Conservation (phyloP, 139 green algal species). For the Pseudopediastrum boryanum region DNA sequence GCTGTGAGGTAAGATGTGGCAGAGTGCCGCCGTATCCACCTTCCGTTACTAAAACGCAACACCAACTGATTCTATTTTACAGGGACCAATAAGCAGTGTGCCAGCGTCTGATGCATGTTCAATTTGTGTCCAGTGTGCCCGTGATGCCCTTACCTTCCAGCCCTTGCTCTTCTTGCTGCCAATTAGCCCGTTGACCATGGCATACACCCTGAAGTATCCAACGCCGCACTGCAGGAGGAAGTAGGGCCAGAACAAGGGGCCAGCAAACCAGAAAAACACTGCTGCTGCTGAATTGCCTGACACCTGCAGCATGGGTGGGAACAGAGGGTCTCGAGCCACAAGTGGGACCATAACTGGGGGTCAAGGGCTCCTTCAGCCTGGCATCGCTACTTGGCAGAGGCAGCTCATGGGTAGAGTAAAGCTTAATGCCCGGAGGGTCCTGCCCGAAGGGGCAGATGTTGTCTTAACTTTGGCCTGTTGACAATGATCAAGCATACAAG, state of each 20-base stretch:
- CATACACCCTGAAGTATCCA: conserved; percentile 38
- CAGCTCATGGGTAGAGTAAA: too few relatives aligned
- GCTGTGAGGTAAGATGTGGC: neutral
- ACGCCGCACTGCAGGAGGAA: conserved; percentile 34
- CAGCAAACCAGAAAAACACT: conserved; percentile 33
- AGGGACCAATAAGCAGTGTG: neutral
- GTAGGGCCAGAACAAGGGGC: conserved; percentile 31
- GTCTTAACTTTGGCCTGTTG: too few relatives aligned
- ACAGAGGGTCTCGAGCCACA: too few relatives aligned
- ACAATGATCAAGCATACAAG: too few relatives aligned
- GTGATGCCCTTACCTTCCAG: neutral
- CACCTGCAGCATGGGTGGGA: conserved; percentile 20
- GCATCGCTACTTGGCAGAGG: too few relatives aligned
- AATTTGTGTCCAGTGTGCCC: neutral
- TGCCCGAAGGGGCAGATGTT: too few relatives aligned
- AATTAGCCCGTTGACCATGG: conserved; percentile 28
- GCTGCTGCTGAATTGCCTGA: conserved; percentile 17
- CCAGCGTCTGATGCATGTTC: too few relatives aligned
- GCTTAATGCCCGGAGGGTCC: too few relatives aligned
- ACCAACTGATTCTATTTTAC: neutral
- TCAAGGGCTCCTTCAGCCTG: too few relatives aligned
- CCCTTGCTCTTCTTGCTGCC: neutral
- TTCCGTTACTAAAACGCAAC: too few relatives aligned
- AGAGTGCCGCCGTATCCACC: too few relatives aligned
- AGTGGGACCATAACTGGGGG: too few relatives aligned